Base-by-base conservation (phyloP, 2,329 filamentous ascomycete genomes). In the Pseudogymnoascus sp. region DNA sequence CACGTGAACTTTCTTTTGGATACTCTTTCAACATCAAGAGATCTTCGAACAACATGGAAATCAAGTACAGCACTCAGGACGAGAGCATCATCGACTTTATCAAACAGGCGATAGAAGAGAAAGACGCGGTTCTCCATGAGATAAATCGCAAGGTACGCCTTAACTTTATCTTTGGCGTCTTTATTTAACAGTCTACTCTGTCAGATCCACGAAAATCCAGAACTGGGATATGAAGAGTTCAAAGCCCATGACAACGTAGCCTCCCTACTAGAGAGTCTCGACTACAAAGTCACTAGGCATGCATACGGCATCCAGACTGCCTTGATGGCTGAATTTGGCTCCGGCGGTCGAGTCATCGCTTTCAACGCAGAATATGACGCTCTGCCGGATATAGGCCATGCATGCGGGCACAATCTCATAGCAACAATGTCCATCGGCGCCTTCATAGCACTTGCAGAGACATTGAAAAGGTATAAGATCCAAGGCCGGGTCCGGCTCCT, bases 221-320 rank as follows among this genome's bases (percentile, higher is more conserved):
- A 85, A 68, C 71, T 81, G 0, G 78, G 75, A 2, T 84, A 79
- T 68, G 69, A 82, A 61, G 82, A 85, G 66, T 72, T 77, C 68
- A 76, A 75, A 16, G 82, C 83, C 7, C 81, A 84, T 65, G 77
- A 82, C 40, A 76, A 74, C 6, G 78, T 85, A 56, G 77, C 77
- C 14, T 66, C 72, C 4, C 76, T 79, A 38, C 73, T 84, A 0
- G 73, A 78, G 41, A 65, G 69, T 1, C 75, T 78, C 3, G 82
- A 79, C 0, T 82, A 80, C 67, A 64, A 68, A 0, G 79, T 84
- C 6, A 79, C 74, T 4, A 76, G 77, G 0, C 77, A 81, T 61
- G 78, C 81, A 0, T 82, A 82, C 67, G 82, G 79, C 2, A 66
- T 85, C 0, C 73, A 76, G 7, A 85, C 83, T 0, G 76, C 81